phyloP scores from a whole-genome alignment of 805 yeast species.

The Teunomyces atbi region DNA sequence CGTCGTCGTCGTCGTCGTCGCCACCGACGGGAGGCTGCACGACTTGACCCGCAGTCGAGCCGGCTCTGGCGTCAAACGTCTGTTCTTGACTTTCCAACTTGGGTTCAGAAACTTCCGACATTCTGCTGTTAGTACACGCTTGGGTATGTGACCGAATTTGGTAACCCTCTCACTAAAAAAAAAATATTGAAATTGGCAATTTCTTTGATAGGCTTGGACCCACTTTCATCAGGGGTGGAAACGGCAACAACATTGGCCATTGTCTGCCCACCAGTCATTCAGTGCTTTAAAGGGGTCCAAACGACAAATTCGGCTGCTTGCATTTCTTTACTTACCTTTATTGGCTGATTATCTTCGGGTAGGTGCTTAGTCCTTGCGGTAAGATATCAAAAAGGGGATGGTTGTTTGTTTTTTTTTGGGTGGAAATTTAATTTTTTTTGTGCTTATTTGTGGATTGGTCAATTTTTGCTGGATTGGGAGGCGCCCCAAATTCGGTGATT shows the following conservation, averaged over 20 bases:
- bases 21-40: slow-evolving; percentile 26
- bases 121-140: slow-evolving; percentile 18
- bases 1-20: slow-evolving; percentile 56
- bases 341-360: not conserved
- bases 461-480: slow-evolving; percentile 5
- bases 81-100: slow-evolving; percentile 30
- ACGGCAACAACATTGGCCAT: not conserved
- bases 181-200: slow-evolving; percentile 6
- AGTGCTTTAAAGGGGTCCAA: not conserved
- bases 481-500: slow-evolving; percentile 11
- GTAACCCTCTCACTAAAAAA: slow-evolving; percentile 16
- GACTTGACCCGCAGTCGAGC: slow-evolving; percentile 15
- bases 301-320: not conserved
- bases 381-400: slow-evolving; percentile 4
- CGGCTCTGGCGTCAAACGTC: slow-evolving; percentile 8
- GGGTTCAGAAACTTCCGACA: slow-evolving; percentile 43
- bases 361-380: not conserved
- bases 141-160: slow-evolving; percentile 18
- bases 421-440: slow-evolving; percentile 5
- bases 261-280: too few relatives aligned
- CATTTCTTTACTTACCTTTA: not conserved
- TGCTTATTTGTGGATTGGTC: slow-evolving; percentile 4
- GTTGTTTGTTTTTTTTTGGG: slow-evolving; percentile 4
- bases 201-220: slow-evolving; percentile 2
- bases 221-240: not conserved